These are phyloP conservation scores for Yarrowia sp. DNA, from an alignment of 805 yeast genomes.

Conservation along the genomic window DNA sequence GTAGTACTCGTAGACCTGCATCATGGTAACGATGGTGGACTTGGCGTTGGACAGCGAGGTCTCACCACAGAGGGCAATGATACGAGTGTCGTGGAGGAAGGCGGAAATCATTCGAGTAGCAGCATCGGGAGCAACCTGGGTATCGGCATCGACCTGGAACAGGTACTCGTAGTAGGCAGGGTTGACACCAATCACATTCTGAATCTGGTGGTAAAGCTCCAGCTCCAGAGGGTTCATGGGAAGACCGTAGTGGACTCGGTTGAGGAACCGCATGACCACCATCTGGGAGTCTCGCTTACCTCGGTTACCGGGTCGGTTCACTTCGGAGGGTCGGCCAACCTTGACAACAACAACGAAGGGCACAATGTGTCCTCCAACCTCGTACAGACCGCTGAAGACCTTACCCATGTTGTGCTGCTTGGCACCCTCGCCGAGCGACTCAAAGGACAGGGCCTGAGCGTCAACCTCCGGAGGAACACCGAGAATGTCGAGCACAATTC, in stretches of 20 bases:
- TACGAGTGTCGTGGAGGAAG: conserved; percentile 52
- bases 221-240: conserved; percentile 60
- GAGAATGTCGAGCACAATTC: conserved; percentile 55
- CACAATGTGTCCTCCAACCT: conserved; percentile 54
- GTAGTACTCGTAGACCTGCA: conserved; percentile 63
- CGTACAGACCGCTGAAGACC: conserved; percentile 58
- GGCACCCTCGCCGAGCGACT: conserved; percentile 58
- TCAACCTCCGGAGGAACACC: conserved; percentile 52
- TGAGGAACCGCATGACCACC: conserved; percentile 58
- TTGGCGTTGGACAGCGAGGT: conserved; percentile 55
- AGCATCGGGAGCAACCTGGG: conserved; percentile 54
- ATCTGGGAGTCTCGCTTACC: conserved; percentile 67
- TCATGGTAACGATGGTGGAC: conserved; percentile 54
- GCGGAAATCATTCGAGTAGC: conserved; percentile 55
- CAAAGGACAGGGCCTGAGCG: conserved; percentile 53
- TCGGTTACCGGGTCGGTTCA: conserved; percentile 58
- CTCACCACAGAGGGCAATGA: conserved; percentile 64
- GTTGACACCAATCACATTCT: conserved; percentile 57
- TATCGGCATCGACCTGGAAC: conserved; percentile 65
- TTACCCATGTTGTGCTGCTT: conserved; percentile 65
- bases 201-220: conserved; percentile 53
- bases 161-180: conserved; percentile 55
- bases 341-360: conserved; percentile 57
- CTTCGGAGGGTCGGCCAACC: conserved; percentile 61
- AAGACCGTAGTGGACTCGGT: conserved; percentile 57